Evolutionary conservation across 768 basidiomycete species (phyloP).

Genomic region (Porphyrellus cyaneotinctus): DNA sequence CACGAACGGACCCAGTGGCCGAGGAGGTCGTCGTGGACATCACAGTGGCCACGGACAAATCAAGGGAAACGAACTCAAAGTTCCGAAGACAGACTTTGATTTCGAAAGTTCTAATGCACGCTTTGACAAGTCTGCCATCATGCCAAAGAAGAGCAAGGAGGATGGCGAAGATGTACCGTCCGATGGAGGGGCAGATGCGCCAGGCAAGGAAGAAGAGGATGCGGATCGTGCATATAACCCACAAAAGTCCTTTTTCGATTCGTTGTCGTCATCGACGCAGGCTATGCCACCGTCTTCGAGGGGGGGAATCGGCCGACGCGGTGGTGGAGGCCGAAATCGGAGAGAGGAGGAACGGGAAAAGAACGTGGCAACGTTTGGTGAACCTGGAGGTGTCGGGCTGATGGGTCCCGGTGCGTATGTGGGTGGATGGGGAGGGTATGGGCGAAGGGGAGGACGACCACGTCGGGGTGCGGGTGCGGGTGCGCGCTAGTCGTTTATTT

Average conservation of each 20-base stretch:
- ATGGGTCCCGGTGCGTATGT: slow-evolving; percentile 78
- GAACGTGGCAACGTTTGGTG: slow-evolving; percentile 86
- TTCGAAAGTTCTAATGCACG: slow-evolving; percentile 73
- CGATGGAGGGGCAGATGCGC: slow-evolving; percentile 28
- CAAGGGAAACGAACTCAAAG: slow-evolving; percentile 41
- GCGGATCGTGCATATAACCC: slow-evolving; percentile 65
- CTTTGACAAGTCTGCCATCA: slow-evolving; percentile 70
- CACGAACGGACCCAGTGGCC: slow-evolving; percentile 32
- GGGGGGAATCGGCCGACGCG: slow-evolving; percentile 40
- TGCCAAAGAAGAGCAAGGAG: slow-evolving; percentile 33
- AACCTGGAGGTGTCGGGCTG: slow-evolving; percentile 73
- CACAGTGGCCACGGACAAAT: slow-evolving; percentile 26
- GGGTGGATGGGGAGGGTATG: slow-evolving; percentile 73
- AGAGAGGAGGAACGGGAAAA: slow-evolving; percentile 80
- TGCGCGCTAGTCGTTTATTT: slow-evolving; percentile 18
- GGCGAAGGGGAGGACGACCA: slow-evolving; percentile 45
- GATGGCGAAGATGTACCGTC: slow-evolving; percentile 31
- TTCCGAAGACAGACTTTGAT: slow-evolving; percentile 79
- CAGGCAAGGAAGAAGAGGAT: slow-evolving; percentile 34
- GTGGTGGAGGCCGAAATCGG: slow-evolving; percentile 58
- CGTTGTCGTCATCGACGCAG: slow-evolving; percentile 48
- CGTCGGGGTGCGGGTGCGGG: slow-evolving; percentile 29
- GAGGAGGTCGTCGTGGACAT: slow-evolving; percentile 38
- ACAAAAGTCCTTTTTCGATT: slow-evolving; percentile 78
- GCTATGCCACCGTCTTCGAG: slow-evolving; percentile 28